Base-by-base conservation (phyloP, 352 stramenopile genomes). In the Phytophthora agathidicida region DNA sequence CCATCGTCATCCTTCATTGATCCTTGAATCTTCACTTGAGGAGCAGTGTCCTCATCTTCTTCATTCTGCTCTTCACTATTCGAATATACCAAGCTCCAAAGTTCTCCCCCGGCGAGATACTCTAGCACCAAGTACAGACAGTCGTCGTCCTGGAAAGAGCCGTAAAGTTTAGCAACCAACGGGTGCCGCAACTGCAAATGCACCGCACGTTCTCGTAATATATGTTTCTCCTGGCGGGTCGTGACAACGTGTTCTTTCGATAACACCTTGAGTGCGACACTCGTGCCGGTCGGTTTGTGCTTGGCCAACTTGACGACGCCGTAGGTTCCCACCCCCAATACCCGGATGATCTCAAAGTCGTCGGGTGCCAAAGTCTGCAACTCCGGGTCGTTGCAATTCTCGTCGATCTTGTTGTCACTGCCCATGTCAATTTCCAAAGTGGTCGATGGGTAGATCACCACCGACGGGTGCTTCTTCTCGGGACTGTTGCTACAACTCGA, bases 101-200 rank as follows among this genome's bases (percentile, higher is more conserved):
- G 73, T 58, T 95, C 86, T 10, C 88, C 88, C 28, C 88, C 88
- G 0, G 83, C 75, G 9, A 89, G 60, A 50, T 89, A 91, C 57
- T 94, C 84, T 16, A 95, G 76, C 31, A 91, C 74, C 7, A 96
- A 63, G 58, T 93, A 96, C 13, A 95, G 55, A 46, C 78, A 90
- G 37, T 93, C 77, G 24, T 86, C 70, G 58, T 96, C 88, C 58
- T 94, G 86, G 54, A 95, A 93, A n/a, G 77, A 91, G 24, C 75
- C 77, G 48, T 87, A 87, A 20, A 96, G 60, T 8, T 66, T 74
- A 0, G 83, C 75, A 32, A 95, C 79, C 27, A 93, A 81, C 28
- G 80, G 75, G 43, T 96, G 83, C 39, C 76, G 63, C 37, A 95
- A 60, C 24, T 75, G 56, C 38, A 85, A 49, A 52, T 93, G 83